These are phyloP conservation scores for Podaxis pistillaris DNA, from an alignment of 768 basidiomycete genomes.

Conservation along the genomic window DNA sequence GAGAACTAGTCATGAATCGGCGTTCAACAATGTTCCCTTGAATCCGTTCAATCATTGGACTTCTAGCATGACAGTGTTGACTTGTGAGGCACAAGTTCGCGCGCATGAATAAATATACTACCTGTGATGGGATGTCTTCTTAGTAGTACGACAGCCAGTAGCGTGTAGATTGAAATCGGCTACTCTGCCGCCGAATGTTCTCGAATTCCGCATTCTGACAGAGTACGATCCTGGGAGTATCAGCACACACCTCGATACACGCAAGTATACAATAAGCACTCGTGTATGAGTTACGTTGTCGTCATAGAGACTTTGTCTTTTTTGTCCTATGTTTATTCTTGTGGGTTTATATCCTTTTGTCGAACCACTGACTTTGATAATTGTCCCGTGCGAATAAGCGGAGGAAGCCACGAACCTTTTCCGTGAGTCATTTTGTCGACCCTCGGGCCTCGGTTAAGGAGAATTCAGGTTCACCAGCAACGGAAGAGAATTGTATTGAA, in stretches of 20 bases:
- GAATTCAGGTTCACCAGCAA: background rate
- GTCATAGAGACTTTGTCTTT: background rate
- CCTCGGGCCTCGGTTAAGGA: background rate
- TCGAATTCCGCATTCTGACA: background rate
- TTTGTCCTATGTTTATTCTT: background rate
- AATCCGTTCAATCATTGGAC: background rate
- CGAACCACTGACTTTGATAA: background rate
- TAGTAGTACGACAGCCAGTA: too few species aligned
- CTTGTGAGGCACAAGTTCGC: too few species aligned
- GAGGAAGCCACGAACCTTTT: background rate
- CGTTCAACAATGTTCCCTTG: background rate
- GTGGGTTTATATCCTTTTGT: background rate
- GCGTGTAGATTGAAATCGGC: too few species aligned
- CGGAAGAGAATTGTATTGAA: background rate
- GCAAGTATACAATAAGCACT: background rate
- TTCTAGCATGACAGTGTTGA: too few species aligned
- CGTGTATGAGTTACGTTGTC: background rate
- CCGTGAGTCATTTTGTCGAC: background rate
- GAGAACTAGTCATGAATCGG: too few species aligned
- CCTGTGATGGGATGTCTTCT: too few species aligned
- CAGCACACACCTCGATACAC: background rate
- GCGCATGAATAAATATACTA: too few species aligned
- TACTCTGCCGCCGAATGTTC: too few species aligned
- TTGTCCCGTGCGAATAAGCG: background rate
- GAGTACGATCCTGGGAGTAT: background rate